Base-by-base conservation (phyloP, 2,329 filamentous ascomycete genomes). In the Gremmenia infestans region DNA sequence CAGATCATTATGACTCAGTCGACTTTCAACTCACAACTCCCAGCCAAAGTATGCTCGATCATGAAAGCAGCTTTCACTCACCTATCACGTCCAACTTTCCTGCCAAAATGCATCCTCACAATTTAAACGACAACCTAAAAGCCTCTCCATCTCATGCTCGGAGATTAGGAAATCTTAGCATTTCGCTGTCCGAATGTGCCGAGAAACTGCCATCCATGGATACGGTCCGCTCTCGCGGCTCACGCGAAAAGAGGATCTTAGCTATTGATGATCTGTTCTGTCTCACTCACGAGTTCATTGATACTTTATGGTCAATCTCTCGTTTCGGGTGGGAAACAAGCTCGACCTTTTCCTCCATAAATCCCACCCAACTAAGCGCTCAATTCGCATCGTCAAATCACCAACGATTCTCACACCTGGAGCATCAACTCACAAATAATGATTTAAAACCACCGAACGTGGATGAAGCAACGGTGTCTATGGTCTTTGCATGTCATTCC, bases 221-320 rank as follows among this genome's bases (percentile, higher is more conserved):
- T 19, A 11, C 11, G 35, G 28, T 9, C 25, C 15, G 23, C 25
- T 4, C 35, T 19, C 11, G 15, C 6, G 36, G 23, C 11, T 15
- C 39, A 9, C 23, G 46, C n/a, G 49, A 49, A 45, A 5, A 12
- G 19, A 46, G 32, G 9, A 42, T 46, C 12, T 48, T 57, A 17
- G 39, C 39, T 22, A 23, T 57, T 2, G 55, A 57, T 22, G 48
- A 53, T 39, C 48, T 57, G 5, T 57, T 57, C n/a, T 37, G 36
- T 28, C 50, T 57, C 1, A 57, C 55, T 14, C 40, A 5, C 32
- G 35, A 53, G n/a, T 54, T 57, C 19, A 37, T 54, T n/a, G 46
- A 53, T 8, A 22, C 35, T 22, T 11, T 57, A 5, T 32, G 43
- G 37, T 5, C 14, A 7, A 42, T 56, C n/a, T 52, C 49, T 49